Base-by-base conservation (phyloP, 164 flowering plant species). In the Dillenia turbinata region DNA sequence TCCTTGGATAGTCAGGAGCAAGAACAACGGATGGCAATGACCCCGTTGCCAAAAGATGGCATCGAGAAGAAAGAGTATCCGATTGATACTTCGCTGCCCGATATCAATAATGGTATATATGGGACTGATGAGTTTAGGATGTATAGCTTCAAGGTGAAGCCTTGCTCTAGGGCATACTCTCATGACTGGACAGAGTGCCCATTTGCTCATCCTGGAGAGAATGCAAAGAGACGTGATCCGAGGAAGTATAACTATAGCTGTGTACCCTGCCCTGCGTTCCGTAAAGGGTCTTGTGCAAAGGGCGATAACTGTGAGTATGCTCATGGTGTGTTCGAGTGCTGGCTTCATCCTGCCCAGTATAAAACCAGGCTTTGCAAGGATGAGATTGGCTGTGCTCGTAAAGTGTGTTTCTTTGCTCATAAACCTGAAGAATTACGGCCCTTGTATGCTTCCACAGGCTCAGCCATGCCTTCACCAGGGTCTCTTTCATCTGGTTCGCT, bases 151-250 rank as follows among this genome's bases (percentile, higher is more conserved):
- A 93, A 93, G 87, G 86, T 93, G 68, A 87, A 83, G 80, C 97
- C 97, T 24, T 93, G 98, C 68, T 88, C 98, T 0, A 78, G 98
- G 62, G 98, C 97, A 0, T 88, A 90, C 59, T 79, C 98, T 2
- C 98, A 93, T 63, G 98, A 92, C 60, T 92, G 98, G 98, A 92
- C 98, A 0, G 98, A 92, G 77, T 92, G 98, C 78, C 97, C 97
- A 0, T 93, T 93, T 63, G 98, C 80, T 22, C 98, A 93, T 63
- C 98, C 98, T 0, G 97, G 97, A 10, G 98, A 93, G 86, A 93
- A 93, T 44, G 98, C 98, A 0, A 66, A 94, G 72, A 71, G 98
- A 10, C 78, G 98, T 63, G 98, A 93, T 68, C 98, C 96, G 3
- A 64, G 80, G 48, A 88, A 84, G 81, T 84, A 78, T 61, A 83